Base-by-base conservation (phyloP, 345 rosid genomes). In the Populus euphratica region DNA sequence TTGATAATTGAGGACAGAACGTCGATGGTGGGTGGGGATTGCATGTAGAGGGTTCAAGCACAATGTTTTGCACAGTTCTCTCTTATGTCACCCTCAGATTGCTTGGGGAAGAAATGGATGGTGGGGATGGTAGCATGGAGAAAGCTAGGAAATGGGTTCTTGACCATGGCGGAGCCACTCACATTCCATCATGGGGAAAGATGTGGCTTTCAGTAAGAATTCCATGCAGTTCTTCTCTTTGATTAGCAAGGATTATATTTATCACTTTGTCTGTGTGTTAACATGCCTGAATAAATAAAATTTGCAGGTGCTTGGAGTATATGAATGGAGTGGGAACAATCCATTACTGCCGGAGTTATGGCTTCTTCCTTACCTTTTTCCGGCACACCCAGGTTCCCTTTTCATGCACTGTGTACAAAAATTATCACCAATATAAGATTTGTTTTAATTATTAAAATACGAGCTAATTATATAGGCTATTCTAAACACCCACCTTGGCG, bases 1-100 rank as follows among this genome's bases (percentile, higher is more conserved):
- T 18, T 50, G 11, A 17, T 6, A 0, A 17, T 80, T 50, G 18
- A 8, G 5, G 21, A 12, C 44, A 92, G 96, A 90, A 93, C 11
- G 74, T 73, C 79, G 96, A 91, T 63, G 96, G 96, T 8, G 97
- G 97, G 1, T 93, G 94, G 96, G 96, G 97, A 69, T 63, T 91
- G 3, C 97, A 93, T 73, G 82, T 93, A 52, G 97, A 93, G 65
- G 85, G 92, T 49, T 23, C 68, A 25, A 93, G 97, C 66, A 79
- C 85, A 25, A 91, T 93, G 97, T 84, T 90, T 11, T 38, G 87
- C 66, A 90, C 94, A 0, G 76, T 74, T 0, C 80, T 93, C 1
- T 83, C 84, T 0, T 93, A 91, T 35, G 85, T 90, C 16, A n/a
- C 88, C 4, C 50, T 91, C 59, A 85, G 97, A 76, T 78, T 91